Evolutionary conservation across 2,329 filamentous ascomycete species (phyloP).

Genomic region (Pseudogymnoascus sp.): DNA sequence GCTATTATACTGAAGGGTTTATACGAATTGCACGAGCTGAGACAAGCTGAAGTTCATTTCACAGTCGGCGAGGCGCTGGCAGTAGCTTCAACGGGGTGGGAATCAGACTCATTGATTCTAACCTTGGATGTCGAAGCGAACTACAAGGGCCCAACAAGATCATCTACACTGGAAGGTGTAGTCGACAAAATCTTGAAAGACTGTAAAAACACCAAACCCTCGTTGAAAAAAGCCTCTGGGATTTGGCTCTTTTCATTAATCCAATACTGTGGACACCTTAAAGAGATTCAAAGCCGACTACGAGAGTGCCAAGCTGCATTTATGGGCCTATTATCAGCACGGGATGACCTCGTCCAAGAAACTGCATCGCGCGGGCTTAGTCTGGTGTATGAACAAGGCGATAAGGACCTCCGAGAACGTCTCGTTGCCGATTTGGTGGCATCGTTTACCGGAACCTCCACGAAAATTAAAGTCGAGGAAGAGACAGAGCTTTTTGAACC

Average conservation of each 20-base stretch:
- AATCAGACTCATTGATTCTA: slow-evolving; percentile 68
- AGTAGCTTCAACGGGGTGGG: slow-evolving; percentile 71
- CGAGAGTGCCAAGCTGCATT: slow-evolving; percentile 79
- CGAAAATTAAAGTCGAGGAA: slow-evolving; percentile 64
- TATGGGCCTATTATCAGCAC: slow-evolving; percentile 74
- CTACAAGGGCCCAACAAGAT: slow-evolving; percentile 35
- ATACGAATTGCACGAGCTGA: slow-evolving; percentile 72
- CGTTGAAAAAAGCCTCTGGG: slow-evolving; percentile 80
- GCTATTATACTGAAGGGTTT: slow-evolving; percentile 57
- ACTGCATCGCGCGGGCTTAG: slow-evolving; percentile 84
- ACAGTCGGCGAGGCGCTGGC: slow-evolving; percentile 82
- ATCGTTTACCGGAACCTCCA: slow-evolving; percentile 72
- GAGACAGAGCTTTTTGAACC: slow-evolving; percentile 93
- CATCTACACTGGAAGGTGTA: slow-evolving; percentile 29
- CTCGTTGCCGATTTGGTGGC: slow-evolving; percentile 81
- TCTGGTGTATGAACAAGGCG: slow-evolving; percentile 90
- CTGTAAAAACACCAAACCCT: slow-evolving; percentile 78
- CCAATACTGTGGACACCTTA: slow-evolving; percentile 78
- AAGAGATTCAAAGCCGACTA: slow-evolving; percentile 64
- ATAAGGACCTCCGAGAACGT: slow-evolving; percentile 68
- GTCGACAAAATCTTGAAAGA: slow-evolving; percentile 67
- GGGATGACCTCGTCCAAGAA: slow-evolving; percentile 93
- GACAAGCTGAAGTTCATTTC: slow-evolving; percentile 82
- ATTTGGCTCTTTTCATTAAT: slow-evolving; percentile 93
- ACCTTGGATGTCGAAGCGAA: slow-evolving; percentile 64